Percentiles rank a stretch among this genome's conserved stretches.
These are phyloP conservation scores for Talaromyces sp. DNA, from an alignment of 2,329 filamentous ascomycete species.

Conservation along the genomic window DNA sequence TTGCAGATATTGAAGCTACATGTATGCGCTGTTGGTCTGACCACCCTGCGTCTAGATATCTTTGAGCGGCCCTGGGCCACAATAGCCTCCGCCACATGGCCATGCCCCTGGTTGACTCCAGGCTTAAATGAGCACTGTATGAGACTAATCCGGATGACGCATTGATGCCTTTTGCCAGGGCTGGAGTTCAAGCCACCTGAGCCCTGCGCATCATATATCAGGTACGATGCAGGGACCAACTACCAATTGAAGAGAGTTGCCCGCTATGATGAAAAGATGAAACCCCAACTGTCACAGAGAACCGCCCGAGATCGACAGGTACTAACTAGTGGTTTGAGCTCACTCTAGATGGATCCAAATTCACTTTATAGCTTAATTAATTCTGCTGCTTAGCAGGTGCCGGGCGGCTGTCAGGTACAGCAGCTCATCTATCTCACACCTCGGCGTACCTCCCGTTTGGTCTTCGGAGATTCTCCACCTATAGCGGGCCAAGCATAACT, in stretches of 20 bases:
- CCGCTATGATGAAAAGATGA: slow-evolving; percentile 31
- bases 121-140: not conserved
- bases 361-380: slow-evolving; percentile 19
- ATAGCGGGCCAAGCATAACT: slow-evolving; percentile 13
- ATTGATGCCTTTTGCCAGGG: not conserved
- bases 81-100: slow-evolving; percentile 2
- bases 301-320: slow-evolving; percentile 25
- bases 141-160: slow-evolving; percentile 10
- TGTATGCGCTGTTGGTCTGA: no score
- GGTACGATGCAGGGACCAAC: slow-evolving; percentile 10
- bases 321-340: slow-evolving; percentile 18
- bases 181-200: not conserved
- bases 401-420: slow-evolving; percentile 14
- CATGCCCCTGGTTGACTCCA: not conserved
- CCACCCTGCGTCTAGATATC: not conserved
- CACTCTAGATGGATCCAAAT: not conserved
- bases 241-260: slow-evolving; percentile 3
- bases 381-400: slow-evolving; percentile 8
- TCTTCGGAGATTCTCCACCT: slow-evolving; percentile 27
- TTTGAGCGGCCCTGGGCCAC: not conserved
- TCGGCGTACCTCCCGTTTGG: slow-evolving; percentile 20
- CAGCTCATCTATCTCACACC: slow-evolving; percentile 36
- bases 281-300: slow-evolving; percentile 34
- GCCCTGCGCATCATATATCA: slow-evolving; percentile 5
- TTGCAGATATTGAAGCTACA: no score